Percentiles rank a stretch among this genome's conserved stretches.
Evolutionary conservation across 768 basidiomycete genomes (phyloP).

Genomic region (Xerocomellus chrysenteron): DNA sequence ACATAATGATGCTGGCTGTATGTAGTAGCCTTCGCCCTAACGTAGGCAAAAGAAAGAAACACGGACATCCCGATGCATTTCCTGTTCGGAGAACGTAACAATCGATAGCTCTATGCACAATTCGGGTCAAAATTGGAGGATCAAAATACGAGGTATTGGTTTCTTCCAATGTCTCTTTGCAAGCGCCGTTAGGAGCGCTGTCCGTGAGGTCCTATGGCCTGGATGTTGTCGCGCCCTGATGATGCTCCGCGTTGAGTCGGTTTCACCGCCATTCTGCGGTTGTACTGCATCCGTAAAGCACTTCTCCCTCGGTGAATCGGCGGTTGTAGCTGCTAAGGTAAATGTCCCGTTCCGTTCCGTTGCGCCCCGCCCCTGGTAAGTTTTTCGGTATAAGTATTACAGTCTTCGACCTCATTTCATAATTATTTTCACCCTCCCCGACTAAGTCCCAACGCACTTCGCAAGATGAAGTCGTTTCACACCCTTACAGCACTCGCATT

Average conservation of each 20-base stretch:
- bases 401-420: no score
- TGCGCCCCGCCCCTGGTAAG: no score
- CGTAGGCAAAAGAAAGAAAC: background rate
- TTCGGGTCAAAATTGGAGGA: background rate
- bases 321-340: no score
- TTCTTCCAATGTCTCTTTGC: background rate
- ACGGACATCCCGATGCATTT: background rate
- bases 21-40: background rate
- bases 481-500: background rate
- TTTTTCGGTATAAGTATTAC: no score
- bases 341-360: no score
- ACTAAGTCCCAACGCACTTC: background rate
- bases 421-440: background rate
- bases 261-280: background rate
- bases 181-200: background rate
- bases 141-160: background rate
- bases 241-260: background rate
- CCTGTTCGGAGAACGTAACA: background rate
- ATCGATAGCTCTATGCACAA: background rate
- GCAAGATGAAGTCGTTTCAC: background rate
- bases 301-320: no score
- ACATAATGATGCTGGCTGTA: background rate
- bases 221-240: background rate
- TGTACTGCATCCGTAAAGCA: no score
- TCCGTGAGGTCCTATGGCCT: background rate